A percentile compares a stretch with the other conserved stretches of the same genome.
phyloP scores from a whole-genome alignment of 2,329 filamentous ascomycete genomes.

The Nigrospora osmanthi region DNA sequence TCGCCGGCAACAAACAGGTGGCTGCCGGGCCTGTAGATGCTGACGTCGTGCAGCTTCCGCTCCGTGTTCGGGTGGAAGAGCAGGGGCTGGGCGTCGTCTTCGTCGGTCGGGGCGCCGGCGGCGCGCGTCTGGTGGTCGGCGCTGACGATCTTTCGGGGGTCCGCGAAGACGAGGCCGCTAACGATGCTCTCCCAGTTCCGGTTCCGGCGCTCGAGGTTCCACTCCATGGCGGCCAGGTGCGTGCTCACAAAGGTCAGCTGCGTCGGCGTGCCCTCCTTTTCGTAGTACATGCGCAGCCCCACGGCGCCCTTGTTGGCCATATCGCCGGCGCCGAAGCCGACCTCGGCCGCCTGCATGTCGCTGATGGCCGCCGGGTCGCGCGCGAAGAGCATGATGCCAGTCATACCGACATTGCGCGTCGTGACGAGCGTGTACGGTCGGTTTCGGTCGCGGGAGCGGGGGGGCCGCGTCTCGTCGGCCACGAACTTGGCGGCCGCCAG shows the following conservation, averaged over 20 bases:
- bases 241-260: conserved; percentile 81
- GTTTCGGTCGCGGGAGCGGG: conserved; percentile 9
- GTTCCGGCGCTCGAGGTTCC: conserved; percentile 67
- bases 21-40: conserved; percentile 66
- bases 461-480: conserved; percentile 9
- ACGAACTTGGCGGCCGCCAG: conserved; percentile 47
- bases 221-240: conserved; percentile 85
- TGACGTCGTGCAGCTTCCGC: conserved; percentile 43
- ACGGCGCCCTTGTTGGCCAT: conserved; percentile 97
- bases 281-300: conserved; percentile 62
- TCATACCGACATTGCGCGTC: conserved; percentile 78
- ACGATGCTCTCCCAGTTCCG: conserved; percentile 84
- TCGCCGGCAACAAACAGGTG: conserved; percentile 87
- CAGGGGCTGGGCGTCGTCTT: conserved; percentile 10
- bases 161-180: conserved; percentile 67
- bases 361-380: conserved; percentile 52
- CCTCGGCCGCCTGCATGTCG: conserved; percentile 67
- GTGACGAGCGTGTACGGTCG: conserved; percentile 61
- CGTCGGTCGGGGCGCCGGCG: conserved; percentile 8
- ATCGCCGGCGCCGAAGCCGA: conserved; percentile 76
- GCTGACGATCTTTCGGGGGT: conserved; percentile 33
- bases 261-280: conserved; percentile 34
- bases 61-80: conserved; percentile 18
- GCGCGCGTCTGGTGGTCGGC: neutral
- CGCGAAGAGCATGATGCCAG: conserved; percentile 78